Evolutionary conservation across 176 grass and related monocot genomes (phyloP).

Genomic region (Areca catechu): DNA sequence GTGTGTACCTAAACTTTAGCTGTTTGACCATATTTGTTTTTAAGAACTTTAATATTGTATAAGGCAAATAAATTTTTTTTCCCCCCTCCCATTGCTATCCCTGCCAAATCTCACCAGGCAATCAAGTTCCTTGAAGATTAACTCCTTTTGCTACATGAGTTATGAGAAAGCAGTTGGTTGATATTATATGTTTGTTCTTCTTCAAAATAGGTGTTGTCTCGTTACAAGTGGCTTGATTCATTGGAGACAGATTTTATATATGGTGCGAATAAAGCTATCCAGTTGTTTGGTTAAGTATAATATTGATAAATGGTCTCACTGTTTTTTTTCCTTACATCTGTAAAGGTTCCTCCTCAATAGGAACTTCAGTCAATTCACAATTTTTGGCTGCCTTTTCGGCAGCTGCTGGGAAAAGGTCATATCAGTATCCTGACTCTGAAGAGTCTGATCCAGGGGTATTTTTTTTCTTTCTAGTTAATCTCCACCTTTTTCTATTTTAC

Average conservation of each 20-base stretch:
- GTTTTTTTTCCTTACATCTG: slow-evolving; percentile 7
- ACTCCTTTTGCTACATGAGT: neutral
- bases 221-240: slow-evolving; percentile 79
- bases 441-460: slow-evolving; percentile 84
- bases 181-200: slow-evolving; percentile 19
- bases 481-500: neutral
- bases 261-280: slow-evolving; percentile 28
- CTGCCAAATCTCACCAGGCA: no score
- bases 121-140: no score
- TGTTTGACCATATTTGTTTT: no score
- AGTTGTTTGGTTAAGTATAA: no score
- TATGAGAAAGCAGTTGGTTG: neutral
- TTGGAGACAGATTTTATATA: slow-evolving; percentile 85
- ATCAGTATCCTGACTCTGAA: slow-evolving; percentile 49
- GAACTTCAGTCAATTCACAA: slow-evolving; percentile 64
- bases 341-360: slow-evolving; percentile 80
- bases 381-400: slow-evolving; percentile 80
- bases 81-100: no score
- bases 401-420: slow-evolving; percentile 50
- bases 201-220: slow-evolving; percentile 53
- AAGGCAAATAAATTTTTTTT: no score
- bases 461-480: neutral
- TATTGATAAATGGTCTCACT: slow-evolving; percentile 14
- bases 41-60: no score
- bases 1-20: no score